A percentile compares a stretch with the other conserved stretches of the same genome.
Conservation (phyloP, 2,329 filamentous ascomycete species). For the Hypoxylon sp. region DNA sequence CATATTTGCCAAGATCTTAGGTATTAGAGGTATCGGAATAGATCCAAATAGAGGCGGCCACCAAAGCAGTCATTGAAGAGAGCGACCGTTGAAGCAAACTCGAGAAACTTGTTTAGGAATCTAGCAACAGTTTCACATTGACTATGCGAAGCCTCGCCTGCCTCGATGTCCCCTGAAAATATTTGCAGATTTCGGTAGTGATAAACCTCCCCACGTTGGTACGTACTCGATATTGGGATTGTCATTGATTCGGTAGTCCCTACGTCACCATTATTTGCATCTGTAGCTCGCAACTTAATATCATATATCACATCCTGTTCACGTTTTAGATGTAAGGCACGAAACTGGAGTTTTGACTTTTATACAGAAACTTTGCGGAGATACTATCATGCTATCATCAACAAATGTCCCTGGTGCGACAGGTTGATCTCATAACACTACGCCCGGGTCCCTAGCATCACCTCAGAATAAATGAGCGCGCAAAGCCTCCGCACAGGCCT, state of each 20-base stretch:
- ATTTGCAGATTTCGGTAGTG: conserved; percentile 31
- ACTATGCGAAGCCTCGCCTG: conserved; percentile 3
- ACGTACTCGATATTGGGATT: conserved; percentile 26
- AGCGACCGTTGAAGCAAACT: conserved; percentile 13
- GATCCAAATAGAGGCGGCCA: not conserved
- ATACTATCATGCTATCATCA: not conserved
- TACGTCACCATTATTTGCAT: conserved; percentile 2
- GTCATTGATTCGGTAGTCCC: conserved; percentile 2
- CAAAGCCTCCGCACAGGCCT: not conserved
- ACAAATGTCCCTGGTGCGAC: not conserved
- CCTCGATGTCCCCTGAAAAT: conserved; percentile 23
- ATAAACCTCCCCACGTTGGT: conserved; percentile 29
- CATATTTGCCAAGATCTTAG: conserved; percentile 24
- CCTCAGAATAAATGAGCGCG: not conserved
- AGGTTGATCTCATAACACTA: not conserved
- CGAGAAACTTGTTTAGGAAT: conserved; percentile 7
- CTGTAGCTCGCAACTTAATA: not conserved
- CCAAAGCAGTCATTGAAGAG: conserved; percentile 19
- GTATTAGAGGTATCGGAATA: conserved; percentile 18
- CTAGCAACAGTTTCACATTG: conserved; percentile 13
- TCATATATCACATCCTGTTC: not conserved
- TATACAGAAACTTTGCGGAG: not conserved
- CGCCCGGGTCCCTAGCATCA: not conserved
- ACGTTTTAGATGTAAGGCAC: not conserved
- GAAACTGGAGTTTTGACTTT: not conserved